A percentile compares a stretch with the other conserved stretches of the same genome.
Conservation (phyloP, 306 rosid genomes). For the Rosa rugosa region DNA sequence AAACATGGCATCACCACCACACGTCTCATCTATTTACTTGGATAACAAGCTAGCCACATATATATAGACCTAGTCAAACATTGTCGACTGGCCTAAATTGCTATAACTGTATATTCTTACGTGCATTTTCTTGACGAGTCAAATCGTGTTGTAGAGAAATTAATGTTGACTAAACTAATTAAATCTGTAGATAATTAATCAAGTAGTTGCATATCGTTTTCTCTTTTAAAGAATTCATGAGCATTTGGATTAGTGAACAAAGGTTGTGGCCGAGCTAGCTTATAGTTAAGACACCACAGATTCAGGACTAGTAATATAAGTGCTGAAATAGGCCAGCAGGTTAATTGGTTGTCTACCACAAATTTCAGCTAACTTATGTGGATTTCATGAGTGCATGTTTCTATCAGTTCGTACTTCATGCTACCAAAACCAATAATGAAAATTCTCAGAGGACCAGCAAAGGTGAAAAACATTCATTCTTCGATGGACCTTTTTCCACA, state of each 20-base stretch:
- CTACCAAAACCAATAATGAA: constrained; percentile 28
- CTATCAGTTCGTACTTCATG: constrained; percentile 16
- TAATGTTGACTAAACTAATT: background rate
- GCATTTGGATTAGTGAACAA: constrained; percentile 17
- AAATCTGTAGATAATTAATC: background rate
- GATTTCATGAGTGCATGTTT: constrained; percentile 24
- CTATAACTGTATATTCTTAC: background rate
- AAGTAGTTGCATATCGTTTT: constrained; percentile 43
- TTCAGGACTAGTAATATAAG: background rate
- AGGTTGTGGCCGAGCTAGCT: constrained; percentile 31
- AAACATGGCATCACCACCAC: background rate
- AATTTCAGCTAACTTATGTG: constrained; percentile 26
- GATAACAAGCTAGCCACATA: constrained; percentile 17
- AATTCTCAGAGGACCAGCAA: constrained; percentile 34
- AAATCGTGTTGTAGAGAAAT: constrained; percentile 12
- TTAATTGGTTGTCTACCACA: constrained; percentile 44
- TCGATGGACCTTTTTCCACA: background rate
- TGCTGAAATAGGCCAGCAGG: constrained; percentile 14
- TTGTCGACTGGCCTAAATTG: background rate
- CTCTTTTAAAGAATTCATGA: background rate
- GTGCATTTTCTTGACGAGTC: background rate
- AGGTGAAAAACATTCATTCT: constrained; percentile 18
- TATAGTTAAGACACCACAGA: constrained; percentile 31
- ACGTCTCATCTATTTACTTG: constrained; percentile 11
- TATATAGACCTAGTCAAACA: constrained; percentile 23